These are phyloP conservation scores for Spathaspora hagerdaliae DNA, from an alignment of 805 yeast species.

Conservation along the genomic window DNA sequence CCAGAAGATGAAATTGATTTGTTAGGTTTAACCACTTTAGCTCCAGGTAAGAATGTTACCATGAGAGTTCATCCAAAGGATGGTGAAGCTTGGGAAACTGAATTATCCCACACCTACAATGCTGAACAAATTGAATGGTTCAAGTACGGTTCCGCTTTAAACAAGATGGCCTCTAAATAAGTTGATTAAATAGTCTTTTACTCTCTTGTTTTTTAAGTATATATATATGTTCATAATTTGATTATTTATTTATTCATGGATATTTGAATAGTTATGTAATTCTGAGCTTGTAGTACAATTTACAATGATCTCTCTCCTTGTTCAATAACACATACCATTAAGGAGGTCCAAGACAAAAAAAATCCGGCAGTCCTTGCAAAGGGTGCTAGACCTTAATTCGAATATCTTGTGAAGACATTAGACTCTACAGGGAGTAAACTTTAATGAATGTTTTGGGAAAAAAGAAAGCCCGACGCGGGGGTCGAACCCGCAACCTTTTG, in stretches of 20 bases:
- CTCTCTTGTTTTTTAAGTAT: neutral
- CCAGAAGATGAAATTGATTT: slow-evolving; percentile 88
- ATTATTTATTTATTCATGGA: neutral
- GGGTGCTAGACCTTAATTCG: neutral
- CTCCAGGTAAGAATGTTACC: slow-evolving; percentile 89
- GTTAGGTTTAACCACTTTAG: slow-evolving; percentile 73
- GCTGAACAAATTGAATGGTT: slow-evolving; percentile 97
- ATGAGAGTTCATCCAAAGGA: slow-evolving; percentile 70
- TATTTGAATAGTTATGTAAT: neutral
- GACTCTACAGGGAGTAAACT: no score
- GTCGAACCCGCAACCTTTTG: no score
- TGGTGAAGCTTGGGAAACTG: slow-evolving; percentile 83
- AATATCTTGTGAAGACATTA: neutral
- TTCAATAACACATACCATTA: neutral
- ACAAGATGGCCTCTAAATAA: slow-evolving; percentile 67
- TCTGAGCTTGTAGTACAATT: neutral
- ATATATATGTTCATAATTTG: neutral
- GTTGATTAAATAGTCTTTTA: neutral
- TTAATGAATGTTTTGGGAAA: no score
- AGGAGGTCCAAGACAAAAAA: neutral
- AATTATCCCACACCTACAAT: slow-evolving; percentile 95
- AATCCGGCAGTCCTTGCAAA: neutral
- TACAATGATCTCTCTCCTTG: neutral
- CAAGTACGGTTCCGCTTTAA: slow-evolving; percentile 98
- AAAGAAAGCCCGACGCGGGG: no score